Evolutionary conservation across 2,329 filamentous ascomycete species (phyloP).

Genomic region (Monilinia laxa): DNA sequence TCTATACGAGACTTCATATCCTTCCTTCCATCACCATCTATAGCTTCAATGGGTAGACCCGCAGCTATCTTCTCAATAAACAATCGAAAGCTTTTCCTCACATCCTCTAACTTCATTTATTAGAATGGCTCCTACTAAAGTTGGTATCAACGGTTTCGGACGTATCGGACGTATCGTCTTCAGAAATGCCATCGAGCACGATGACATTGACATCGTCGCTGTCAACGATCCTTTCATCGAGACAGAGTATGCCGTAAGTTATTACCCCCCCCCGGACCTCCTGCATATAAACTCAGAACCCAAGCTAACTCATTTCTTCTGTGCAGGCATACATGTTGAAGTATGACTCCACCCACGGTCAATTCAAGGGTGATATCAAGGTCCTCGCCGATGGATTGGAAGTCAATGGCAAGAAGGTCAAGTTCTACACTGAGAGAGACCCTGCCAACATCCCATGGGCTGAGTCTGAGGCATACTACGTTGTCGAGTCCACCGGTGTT

Average conservation of each 20-base stretch:
- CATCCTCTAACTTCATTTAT: constrained; percentile 37
- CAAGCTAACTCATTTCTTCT: constrained; percentile 28
- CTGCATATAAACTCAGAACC: constrained; percentile 9
- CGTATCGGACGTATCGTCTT: constrained; percentile 99
- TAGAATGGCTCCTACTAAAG: constrained; percentile 62
- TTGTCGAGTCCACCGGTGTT: constrained; percentile 97
- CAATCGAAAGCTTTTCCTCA: constrained; percentile 5
- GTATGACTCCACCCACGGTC: constrained; percentile 96
- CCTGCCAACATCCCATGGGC: constrained; percentile 87
- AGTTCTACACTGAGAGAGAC: constrained; percentile 92
- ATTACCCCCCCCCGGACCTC: constrained; percentile 24
- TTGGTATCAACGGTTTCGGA: constrained; percentile 99
- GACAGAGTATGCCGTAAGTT: constrained; percentile 90
- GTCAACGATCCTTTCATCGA: constrained; percentile 99
- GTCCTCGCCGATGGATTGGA: constrained; percentile 66
- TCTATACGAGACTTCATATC: not conserved
- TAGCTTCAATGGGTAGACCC: constrained; percentile 5
- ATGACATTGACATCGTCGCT: constrained; percentile 87
- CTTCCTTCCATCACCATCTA: not conserved
- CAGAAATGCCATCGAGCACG: constrained; percentile 92
- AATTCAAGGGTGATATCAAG: constrained; percentile 90
- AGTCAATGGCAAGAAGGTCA: constrained; percentile 92
- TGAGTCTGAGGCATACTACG: constrained; percentile 84
- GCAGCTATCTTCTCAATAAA: constrained; percentile 25
- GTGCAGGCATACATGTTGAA: constrained; percentile 96